Percentiles rank a stretch among this genome's conserved stretches.
Conservation (phyloP, 2,329 filamentous ascomycete species). For the Botrytis medusae region DNA sequence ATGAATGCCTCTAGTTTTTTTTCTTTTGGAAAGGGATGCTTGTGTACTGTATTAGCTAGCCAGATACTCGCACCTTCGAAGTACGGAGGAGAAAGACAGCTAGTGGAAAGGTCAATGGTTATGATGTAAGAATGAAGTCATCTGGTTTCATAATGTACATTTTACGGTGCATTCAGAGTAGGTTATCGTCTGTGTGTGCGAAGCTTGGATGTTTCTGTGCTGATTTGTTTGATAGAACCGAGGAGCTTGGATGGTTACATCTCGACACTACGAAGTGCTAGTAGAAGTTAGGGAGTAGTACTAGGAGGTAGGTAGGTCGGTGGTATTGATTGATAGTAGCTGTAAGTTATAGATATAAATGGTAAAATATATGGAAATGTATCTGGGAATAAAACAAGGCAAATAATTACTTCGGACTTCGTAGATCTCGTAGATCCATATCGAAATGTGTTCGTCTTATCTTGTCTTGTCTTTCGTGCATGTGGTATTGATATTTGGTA, state of each 20-base stretch:
- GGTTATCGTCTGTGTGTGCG: not conserved
- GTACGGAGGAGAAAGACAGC: not conserved
- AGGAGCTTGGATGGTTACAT: not conserved
- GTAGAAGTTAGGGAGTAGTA: not conserved
- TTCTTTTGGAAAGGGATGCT: too few relatives aligned
- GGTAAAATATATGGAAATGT: not conserved
- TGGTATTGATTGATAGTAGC: not conserved
- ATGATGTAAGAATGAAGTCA: slow-evolving; percentile 7
- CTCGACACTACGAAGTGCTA: too few relatives aligned
- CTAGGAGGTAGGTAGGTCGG: not conserved
- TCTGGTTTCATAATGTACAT: not conserved
- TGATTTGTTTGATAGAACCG: not conserved
- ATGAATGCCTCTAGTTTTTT: too few relatives aligned
- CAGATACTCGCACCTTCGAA: too few relatives aligned
- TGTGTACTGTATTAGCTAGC: too few relatives aligned
- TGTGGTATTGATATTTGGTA: not conserved
- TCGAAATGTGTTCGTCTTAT: too few relatives aligned
- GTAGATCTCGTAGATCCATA: not conserved
- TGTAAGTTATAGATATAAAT: not conserved
- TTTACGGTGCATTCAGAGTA: too few relatives aligned
- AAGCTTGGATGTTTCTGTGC: not conserved
- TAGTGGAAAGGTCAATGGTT: not conserved
- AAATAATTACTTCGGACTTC: not conserved
- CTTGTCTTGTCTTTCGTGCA: not conserved
- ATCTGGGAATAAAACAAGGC: not conserved